Evolutionary conservation across 805 yeast genomes (phyloP).

Genomic region (Yarrowia alimentaria): DNA sequence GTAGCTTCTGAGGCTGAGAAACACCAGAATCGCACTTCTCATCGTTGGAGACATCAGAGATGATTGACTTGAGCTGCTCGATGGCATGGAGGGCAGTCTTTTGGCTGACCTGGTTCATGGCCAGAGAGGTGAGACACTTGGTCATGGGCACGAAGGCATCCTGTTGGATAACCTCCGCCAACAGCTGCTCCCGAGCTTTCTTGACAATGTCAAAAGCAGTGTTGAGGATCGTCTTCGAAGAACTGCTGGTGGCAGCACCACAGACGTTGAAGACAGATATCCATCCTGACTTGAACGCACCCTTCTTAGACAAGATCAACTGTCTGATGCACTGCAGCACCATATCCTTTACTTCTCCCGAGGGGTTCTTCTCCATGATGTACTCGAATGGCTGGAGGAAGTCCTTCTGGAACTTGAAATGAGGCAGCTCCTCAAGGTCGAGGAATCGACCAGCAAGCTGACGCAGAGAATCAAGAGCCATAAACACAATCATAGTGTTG

Average conservation of each 20-base stretch:
- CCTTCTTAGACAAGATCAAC: conserved; percentile 74
- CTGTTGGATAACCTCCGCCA: conserved; percentile 62
- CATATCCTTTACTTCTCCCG: conserved; percentile 76
- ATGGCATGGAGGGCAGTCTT: conserved; percentile 77
- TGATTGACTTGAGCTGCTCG: conserved; percentile 56
- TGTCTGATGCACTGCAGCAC: conserved; percentile 85
- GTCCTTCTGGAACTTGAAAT: conserved; percentile 93
- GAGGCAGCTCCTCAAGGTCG: conserved; percentile 89
- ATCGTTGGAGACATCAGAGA: conserved; percentile 34
- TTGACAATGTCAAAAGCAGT: conserved; percentile 64
- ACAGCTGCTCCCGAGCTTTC: conserved; percentile 59
- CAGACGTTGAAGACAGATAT: conserved; percentile 78
- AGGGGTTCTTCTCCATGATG: conserved; percentile 64
- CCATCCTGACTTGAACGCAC: conserved; percentile 90
- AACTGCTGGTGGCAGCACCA: conserved; percentile 65
- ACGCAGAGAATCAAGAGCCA: conserved; percentile 91
- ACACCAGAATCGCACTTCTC: conserved; percentile 34
- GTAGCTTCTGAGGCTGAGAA: conserved; percentile 30
- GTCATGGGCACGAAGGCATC: conserved; percentile 67
- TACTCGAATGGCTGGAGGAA: conserved; percentile 87
- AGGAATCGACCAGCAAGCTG: conserved; percentile 90
- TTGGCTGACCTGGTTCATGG: conserved; percentile 81
- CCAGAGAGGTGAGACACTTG: conserved; percentile 72
- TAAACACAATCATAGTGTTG: conserved; percentile 73
- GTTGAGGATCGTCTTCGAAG: conserved; percentile 54